Conservation (phyloP, 345 rosid genomes). For the Erucastrum elatum region DNA sequence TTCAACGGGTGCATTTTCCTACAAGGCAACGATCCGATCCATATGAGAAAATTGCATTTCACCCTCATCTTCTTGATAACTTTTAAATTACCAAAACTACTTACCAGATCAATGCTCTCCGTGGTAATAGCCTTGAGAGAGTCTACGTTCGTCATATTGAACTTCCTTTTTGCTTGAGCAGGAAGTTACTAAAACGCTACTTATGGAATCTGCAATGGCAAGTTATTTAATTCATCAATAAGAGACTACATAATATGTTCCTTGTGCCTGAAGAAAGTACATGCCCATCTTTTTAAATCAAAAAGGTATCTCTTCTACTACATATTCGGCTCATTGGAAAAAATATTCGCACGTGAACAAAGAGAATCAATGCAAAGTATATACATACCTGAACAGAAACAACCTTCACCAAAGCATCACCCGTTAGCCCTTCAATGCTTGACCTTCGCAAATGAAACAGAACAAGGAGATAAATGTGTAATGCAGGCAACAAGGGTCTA, state of each 20-base stretch:
- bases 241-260: neutral
- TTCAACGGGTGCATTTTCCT: slow-evolving; percentile 57
- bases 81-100: neutral
- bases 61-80: neutral
- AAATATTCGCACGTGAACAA: neutral
- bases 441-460: slow-evolving; percentile 22
- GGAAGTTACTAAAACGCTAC: slow-evolving; percentile 24
- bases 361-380: neutral
- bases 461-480: slow-evolving; percentile 12
- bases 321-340: neutral
- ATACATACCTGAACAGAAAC: slow-evolving; percentile 21
- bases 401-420: slow-evolving; percentile 33
- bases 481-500: slow-evolving; percentile 29
- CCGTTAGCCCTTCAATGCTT: slow-evolving; percentile 24
- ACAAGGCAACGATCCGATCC: slow-evolving; percentile 10
- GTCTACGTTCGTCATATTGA: slow-evolving; percentile 47
- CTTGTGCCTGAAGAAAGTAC: neutral
- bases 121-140: slow-evolving; percentile 73
- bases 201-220: slow-evolving; percentile 28
- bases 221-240: slow-evolving; percentile 1
- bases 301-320: neutral
- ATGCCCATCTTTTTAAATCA: neutral
- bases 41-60: slow-evolving; percentile 6
- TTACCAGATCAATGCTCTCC: slow-evolving; percentile 78
- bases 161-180: slow-evolving; percentile 36